These are phyloP conservation scores for Seminavis robusta DNA, from an alignment of 108 stramenopile genomes.

Conservation along the genomic window DNA sequence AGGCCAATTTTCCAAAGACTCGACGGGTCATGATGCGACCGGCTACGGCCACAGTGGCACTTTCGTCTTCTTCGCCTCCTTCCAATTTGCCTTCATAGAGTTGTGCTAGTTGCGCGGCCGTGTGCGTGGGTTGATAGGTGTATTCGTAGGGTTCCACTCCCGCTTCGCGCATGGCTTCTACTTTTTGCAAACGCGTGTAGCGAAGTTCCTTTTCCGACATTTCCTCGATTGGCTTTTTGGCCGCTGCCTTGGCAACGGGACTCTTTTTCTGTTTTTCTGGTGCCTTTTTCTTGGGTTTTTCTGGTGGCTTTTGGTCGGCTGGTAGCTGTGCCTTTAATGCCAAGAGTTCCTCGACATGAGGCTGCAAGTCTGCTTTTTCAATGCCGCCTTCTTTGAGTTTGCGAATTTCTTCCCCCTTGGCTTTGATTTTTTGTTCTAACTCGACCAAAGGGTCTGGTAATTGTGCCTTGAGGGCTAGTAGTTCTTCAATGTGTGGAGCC, in stretches of 20 bases:
- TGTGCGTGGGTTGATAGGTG: conserved; percentile 55
- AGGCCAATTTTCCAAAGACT: conserved; percentile 96
- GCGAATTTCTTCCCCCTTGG: conserved; percentile 8
- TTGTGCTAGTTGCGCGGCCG: conserved; percentile 49
- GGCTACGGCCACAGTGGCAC: conserved; percentile 74
- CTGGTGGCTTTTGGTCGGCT: conserved; percentile 5
- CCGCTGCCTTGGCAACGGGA: neutral
- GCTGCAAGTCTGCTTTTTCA: no score
- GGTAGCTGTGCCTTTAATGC: conserved; percentile 9
- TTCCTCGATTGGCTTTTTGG: conserved; percentile 21
- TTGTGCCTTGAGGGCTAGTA: conserved; percentile 71
- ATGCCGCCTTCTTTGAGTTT: conserved; percentile 13
- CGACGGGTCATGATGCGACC: conserved; percentile 94
- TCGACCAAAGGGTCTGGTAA: no score
- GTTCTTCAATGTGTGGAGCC: conserved; percentile 76
- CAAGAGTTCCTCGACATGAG: no score
- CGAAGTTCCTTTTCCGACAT: conserved; percentile 73
- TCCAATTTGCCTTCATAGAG: conserved; percentile 70
- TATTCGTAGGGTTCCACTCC: conserved; percentile 85
- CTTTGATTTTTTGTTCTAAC: conserved; percentile 4
- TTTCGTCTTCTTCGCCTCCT: conserved; percentile 78
- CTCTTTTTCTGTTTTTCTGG: conserved; percentile 7
- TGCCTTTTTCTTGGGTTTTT: conserved; percentile 23
- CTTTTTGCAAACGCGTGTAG: conserved; percentile 72
- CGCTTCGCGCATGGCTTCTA: conserved; percentile 71